Evolutionary conservation across 129 eudicot species (phyloP), one percentile per base, ranked within the genome.

Genomic region (Artemisia annua): DNA sequence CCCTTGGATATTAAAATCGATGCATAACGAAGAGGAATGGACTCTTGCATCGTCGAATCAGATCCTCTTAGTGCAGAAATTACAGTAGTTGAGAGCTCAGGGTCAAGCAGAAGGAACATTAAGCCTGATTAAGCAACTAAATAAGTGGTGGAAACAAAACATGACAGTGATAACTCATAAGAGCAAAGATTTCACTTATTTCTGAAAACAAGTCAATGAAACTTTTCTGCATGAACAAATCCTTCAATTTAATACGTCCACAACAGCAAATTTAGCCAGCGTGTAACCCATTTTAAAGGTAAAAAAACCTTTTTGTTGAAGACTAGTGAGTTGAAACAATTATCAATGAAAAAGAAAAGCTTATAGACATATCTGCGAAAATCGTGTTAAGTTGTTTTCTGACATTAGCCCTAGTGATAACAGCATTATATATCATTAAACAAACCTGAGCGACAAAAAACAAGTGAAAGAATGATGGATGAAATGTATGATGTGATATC

Each of bases 21-120:
- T 69, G 96, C 97, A 79, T 86, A 91, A 46, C 96, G 99, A 75
- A 90, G 90, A 75, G 99, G 94, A 78, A 90, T 60, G 7, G 85
- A 75, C 78, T 91, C 88, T 77, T 81, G 89, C 73, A 74, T 85
- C 72, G 76, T 86, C 71, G 58, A 49, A 64, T 79, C 87, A 63
- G 74, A 59, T 62, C 91, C 99, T 62, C 79, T 81, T 68, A 95
- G 80, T 54, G 97, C 84, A 83, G 55, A 83, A 70, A 88, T 88
- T 50, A 95, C 66, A 6, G 87, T 88, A 48, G 80, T 75, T 44
- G 97, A 73, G 28, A 95, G 87, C 77, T 95, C 99, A 81, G 88
- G 90, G 63, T 95, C 96, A 69, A 72, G 91, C 50, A 88, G 81
- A 79, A 95, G 96, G 73, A 81, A 95, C 68, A 76, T 72, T 65